Evolutionary conservation across 108 stramenopile genomes (phyloP), one percentile per base, ranked within the genome.

Genomic region (Fragilaria radians): DNA sequence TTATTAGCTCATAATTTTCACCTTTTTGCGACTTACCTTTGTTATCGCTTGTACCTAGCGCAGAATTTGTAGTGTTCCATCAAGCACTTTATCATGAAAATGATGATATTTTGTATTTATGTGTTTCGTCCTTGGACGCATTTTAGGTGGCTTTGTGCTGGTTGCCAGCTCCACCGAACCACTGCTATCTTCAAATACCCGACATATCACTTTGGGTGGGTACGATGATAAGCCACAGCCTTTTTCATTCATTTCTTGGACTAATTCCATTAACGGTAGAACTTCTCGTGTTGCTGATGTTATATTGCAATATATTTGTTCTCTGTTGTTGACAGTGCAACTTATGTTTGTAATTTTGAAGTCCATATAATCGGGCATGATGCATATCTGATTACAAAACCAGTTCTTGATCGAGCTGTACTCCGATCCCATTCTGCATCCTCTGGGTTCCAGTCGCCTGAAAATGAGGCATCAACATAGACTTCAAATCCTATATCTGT

Each of bases 101-200:
- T 71, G 70, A 66, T 71, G 70, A 23, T 60, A 65, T 4, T 30
- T 45, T 0, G 53, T 28, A 25, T 42, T 60, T 47, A 65, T 52
- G 27, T 71, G 70, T 29, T 71, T 71, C 36, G 63, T 65, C 1
- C 63, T 11, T 28, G 70, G 57, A 0, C 70, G 30, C 1, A 65
- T 56, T 46, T 65, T 57, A 0, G 56, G 56, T 9, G 53, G 3
- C 27, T 28, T 33, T 4, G 21, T 7, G 4, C n/a, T n/a, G n/a
- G n/a, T n/a, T n/a, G n/a, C n/a, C n/a, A 71, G 25, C 28, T 71
- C 68, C 1, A 69, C 25, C 28, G 61, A 52, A 0, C 68, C 68
- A 7, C 57, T 51, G 54, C 63, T 69, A 36, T 65, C 70, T 50
- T 71, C 70, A 65, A 71, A 68, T 29, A 45, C 70, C 31, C 65